A percentile compares a stretch with the other conserved stretches of the same genome.
Conservation (phyloP, 2,329 filamentous ascomycete genomes). For the Sphaerulina musiva region DNA sequence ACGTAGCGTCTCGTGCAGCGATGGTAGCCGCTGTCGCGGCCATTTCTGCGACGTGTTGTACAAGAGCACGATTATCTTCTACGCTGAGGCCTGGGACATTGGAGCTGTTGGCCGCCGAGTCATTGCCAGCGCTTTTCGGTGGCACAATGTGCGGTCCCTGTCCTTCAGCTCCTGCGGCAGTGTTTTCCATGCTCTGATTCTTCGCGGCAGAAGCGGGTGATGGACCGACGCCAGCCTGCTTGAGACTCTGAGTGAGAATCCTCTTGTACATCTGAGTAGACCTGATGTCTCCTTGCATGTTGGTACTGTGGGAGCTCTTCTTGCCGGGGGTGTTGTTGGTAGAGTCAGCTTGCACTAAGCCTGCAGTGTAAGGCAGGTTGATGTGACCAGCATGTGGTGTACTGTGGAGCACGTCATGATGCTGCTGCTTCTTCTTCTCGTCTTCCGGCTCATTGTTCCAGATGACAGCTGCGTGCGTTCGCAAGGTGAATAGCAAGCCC, state of each 20-base stretch:
- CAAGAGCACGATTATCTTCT: constrained; percentile 72
- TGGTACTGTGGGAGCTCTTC: constrained; percentile 14
- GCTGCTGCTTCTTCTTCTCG: constrained; percentile 38
- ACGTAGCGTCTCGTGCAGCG: constrained; percentile 68
- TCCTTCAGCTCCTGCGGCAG: constrained; percentile 24
- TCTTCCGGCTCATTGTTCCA: constrained; percentile 72
- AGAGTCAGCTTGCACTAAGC: constrained; percentile 14
- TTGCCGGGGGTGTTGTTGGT: constrained; percentile 5
- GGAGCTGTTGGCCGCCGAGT: constrained; percentile 37
- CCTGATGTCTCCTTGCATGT: constrained; percentile 60
- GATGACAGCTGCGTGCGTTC: constrained; percentile 93
- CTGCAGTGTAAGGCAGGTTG: constrained; percentile 17
- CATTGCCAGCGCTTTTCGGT: constrained; percentile 54
- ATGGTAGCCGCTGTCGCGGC: constrained; percentile 85
- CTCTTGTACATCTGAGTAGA: constrained; percentile 88
- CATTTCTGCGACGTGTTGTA: constrained; percentile 85
- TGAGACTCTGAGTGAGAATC: constrained; percentile 83
- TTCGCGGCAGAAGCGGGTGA: constrained; percentile 42
- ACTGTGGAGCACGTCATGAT: constrained; percentile 6
- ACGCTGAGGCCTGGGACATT: constrained; percentile 63
- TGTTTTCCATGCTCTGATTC: constrained; percentile 16
- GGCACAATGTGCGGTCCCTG: constrained; percentile 68
- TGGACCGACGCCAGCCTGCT: constrained; percentile 65
- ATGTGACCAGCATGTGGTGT: constrained; percentile 15
- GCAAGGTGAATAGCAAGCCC: constrained; percentile 87